phyloP scores from a whole-genome alignment of 108 stramenopile species.

The Pseudonitzschia delicatissima region DNA sequence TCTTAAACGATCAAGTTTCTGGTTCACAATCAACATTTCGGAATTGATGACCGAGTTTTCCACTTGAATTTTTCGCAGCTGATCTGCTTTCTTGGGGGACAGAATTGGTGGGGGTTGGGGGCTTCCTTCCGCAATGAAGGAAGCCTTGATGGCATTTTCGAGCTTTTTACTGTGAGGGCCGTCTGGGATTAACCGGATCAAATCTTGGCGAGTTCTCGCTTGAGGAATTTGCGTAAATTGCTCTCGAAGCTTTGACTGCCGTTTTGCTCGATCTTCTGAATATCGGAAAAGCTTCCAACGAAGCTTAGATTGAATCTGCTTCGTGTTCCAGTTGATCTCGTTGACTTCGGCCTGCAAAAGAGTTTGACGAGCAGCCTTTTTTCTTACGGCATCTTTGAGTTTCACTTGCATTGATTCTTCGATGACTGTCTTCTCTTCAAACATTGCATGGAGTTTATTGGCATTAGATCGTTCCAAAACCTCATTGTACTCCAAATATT shows the following conservation, averaged over 20 bases:
- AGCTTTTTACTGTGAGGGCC: slow-evolving; percentile 14
- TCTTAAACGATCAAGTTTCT: slow-evolving; percentile 24
- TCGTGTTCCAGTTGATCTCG: slow-evolving; percentile 10
- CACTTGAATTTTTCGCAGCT: slow-evolving; percentile 38
- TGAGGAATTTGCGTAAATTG: background rate
- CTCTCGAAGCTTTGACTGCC: slow-evolving; percentile 14
- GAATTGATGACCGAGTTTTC: slow-evolving; percentile 44
- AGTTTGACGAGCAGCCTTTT: slow-evolving; percentile 47
- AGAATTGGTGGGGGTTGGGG: slow-evolving; percentile 6
- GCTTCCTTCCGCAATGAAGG: slow-evolving; percentile 15
- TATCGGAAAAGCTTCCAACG: slow-evolving; percentile 33
- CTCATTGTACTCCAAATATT: slow-evolving; percentile 27
- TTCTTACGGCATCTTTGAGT: slow-evolving; percentile 33
- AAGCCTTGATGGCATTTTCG: slow-evolving; percentile 11
- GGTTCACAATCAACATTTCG: slow-evolving; percentile 36
- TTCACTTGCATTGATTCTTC: slow-evolving; percentile 20
- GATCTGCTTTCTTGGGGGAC: slow-evolving; percentile 17
- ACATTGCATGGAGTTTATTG: slow-evolving; percentile 3
- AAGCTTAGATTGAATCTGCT: slow-evolving; percentile 17
- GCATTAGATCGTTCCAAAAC: slow-evolving; percentile 9
- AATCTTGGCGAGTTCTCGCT: slow-evolving; percentile 13
- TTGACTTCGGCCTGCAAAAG: slow-evolving; percentile 30
- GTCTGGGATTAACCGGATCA: slow-evolving; percentile 20
- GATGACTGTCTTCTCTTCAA: slow-evolving; percentile 11
- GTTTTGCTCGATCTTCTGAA: slow-evolving; percentile 26